phyloP scores from a whole-genome alignment of 192 early-diverging fungal genomes.

The Obelidium mucronatum region DNA sequence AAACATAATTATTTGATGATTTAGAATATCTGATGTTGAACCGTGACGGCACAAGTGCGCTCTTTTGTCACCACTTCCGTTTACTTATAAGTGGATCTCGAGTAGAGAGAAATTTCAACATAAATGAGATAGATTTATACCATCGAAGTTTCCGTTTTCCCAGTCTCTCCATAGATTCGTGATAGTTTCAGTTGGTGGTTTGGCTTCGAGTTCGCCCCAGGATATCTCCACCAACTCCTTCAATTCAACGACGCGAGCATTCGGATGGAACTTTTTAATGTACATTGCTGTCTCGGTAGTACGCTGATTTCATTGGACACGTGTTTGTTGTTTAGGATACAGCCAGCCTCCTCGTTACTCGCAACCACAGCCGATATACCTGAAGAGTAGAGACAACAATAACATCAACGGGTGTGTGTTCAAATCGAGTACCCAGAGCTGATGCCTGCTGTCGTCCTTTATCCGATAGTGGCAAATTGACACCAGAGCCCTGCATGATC shows the following conservation, averaged over 20 bases:
- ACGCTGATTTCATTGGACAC: constrained; percentile 42
- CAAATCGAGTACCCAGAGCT: not conserved
- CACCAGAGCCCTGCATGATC: constrained; percentile 57
- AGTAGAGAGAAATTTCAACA: not conserved
- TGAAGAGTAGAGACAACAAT: constrained; percentile 52
- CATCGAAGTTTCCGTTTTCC: constrained; percentile 55
- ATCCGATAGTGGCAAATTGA: constrained; percentile 50
- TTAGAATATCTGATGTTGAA: too few species aligned
- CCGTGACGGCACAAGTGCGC: too few species aligned
- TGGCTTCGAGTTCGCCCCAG: constrained; percentile 65
- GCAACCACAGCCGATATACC: constrained; percentile 33
- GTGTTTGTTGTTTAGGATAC: not conserved
- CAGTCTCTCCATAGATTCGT: constrained; percentile 47
- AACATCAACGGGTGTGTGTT: constrained; percentile 38
- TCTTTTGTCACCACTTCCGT: too few species aligned
- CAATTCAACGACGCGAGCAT: constrained; percentile 36
- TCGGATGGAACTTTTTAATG: constrained; percentile 42
- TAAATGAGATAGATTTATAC: constrained; percentile 23
- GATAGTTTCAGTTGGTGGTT: constrained; percentile 27
- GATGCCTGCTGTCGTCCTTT: constrained; percentile 33
- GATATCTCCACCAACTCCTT: constrained; percentile 56
- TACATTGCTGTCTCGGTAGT: constrained; percentile 48
- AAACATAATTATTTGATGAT: too few species aligned
- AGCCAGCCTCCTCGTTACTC: not conserved
- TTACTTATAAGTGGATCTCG: too few species aligned